A percentile compares a stretch with the other conserved stretches of the same genome.
Conservation (phyloP, 1,284 basidiomycete species). For the Trametes hirsuta region DNA sequence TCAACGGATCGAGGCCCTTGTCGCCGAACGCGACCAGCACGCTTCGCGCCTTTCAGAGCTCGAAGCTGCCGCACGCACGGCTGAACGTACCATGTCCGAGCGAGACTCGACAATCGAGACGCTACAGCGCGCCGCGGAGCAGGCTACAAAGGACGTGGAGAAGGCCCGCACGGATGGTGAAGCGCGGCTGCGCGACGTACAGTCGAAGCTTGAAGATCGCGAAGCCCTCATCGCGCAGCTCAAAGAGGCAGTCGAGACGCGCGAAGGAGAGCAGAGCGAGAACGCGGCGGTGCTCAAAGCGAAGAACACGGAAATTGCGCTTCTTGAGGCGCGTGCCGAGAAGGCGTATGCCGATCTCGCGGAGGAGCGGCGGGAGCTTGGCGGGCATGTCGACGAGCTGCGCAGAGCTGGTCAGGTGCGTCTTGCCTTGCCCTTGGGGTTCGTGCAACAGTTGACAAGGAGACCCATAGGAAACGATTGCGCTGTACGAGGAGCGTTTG, state of each 20-base stretch:
- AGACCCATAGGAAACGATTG: slow-evolving; percentile 80
- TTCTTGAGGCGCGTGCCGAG: slow-evolving; percentile 54
- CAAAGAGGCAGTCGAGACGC: slow-evolving; percentile 54
- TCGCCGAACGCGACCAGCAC: slow-evolving; percentile 52
- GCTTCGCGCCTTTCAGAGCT: slow-evolving; percentile 45
- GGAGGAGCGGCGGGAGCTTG: slow-evolving; percentile 68
- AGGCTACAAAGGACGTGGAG: slow-evolving; percentile 48
- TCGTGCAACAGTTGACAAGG: background rate
- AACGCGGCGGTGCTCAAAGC: slow-evolving; percentile 51
- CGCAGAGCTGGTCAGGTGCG: slow-evolving; percentile 80
- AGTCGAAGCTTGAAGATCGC: slow-evolving; percentile 52
- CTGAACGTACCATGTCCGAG: slow-evolving; percentile 52
- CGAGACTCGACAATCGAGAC: slow-evolving; percentile 54
- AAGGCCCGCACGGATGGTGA: slow-evolving; percentile 49
- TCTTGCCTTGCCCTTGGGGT: background rate
- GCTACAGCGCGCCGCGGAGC: slow-evolving; percentile 51
- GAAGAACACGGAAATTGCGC: slow-evolving; percentile 59
- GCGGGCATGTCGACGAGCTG: slow-evolving; percentile 77
- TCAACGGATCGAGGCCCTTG: slow-evolving; percentile 36
- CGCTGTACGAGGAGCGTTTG: slow-evolving; percentile 88
- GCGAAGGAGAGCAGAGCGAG: slow-evolving; percentile 56
- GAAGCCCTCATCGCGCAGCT: slow-evolving; percentile 50
- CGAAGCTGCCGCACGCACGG: slow-evolving; percentile 50
- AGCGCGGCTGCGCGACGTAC: slow-evolving; percentile 46
- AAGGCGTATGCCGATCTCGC: slow-evolving; percentile 56